Evolutionary conservation across 1,284 basidiomycete genomes (phyloP).

Genomic region (Malassezia vespertilionis): DNA sequence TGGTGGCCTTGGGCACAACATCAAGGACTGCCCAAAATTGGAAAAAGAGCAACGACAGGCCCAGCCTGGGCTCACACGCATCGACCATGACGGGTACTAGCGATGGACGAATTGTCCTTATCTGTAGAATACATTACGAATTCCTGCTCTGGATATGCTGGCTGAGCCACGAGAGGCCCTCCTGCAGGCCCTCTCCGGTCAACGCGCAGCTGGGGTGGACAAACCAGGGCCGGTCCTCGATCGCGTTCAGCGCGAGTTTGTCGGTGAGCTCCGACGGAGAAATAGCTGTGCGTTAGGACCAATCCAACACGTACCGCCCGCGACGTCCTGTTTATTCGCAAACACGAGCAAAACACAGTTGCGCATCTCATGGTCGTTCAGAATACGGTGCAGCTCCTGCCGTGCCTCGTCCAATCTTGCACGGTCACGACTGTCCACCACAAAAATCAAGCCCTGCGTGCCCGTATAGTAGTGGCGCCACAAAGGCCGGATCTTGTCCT

Average conservation of each 20-base stretch:
- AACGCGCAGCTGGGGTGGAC: conserved; percentile 61
- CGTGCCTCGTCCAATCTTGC: conserved; percentile 94
- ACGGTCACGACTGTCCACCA: conserved; percentile 67
- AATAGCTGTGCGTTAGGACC: conserved; percentile 58
- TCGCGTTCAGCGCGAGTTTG: conserved; percentile 83
- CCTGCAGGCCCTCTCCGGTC: conserved; percentile 40
- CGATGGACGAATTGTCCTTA: no score
- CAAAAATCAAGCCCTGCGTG: conserved; percentile 57
- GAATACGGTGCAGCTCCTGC: conserved; percentile 87
- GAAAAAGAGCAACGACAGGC: conserved; percentile 81
- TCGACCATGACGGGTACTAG: conserved; percentile 44
- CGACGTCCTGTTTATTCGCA: conserved; percentile 98
- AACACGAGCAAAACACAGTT: conserved; percentile 93
- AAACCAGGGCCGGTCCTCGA: conserved; percentile 97
- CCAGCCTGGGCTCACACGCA: conserved; percentile 63
- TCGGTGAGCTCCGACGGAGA: conserved; percentile 97
- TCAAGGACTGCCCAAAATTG: conserved; percentile 88
- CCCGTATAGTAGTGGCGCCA: conserved; percentile 91
- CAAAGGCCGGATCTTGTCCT: conserved; percentile 51
- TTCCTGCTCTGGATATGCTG: conserved; percentile 19
- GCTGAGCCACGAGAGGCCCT: conserved; percentile 41
- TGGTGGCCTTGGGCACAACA: conserved; percentile 89
- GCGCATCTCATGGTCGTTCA: conserved; percentile 96
- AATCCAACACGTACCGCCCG: conserved; percentile 58
- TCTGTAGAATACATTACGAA: not conserved